phyloP scores from a whole-genome alignment of 2,329 filamentous ascomycete genomes.

The Trichoderma atrobrunneum region DNA sequence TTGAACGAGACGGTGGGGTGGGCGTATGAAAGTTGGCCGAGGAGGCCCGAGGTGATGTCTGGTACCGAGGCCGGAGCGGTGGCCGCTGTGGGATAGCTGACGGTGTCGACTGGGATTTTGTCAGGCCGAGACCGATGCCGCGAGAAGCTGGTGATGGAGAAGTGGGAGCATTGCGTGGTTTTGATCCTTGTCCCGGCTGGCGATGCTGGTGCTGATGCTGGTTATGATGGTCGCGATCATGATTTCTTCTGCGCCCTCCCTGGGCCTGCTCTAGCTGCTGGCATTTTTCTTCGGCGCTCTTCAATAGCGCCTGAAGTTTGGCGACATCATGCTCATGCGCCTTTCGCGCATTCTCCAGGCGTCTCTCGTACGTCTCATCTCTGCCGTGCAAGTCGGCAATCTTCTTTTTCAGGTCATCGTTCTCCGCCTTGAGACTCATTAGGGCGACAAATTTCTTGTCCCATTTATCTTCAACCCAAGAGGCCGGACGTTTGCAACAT shows the following conservation, averaged over 20 bases:
- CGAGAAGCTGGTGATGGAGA: conserved; percentile 20
- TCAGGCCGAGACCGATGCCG: conserved; percentile 22
- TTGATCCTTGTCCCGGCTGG: conserved; percentile 14
- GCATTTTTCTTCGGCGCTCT: conserved; percentile 35
- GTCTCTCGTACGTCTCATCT: conserved; percentile 40
- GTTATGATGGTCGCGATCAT: conserved; percentile 21
- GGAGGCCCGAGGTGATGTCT: conserved; percentile 15
- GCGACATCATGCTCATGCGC: conserved; percentile 34
- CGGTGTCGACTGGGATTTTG: conserved; percentile 28
- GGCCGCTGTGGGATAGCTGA: conserved; percentile 24
- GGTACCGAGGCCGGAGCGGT: not conserved
- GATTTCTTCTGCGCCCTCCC: conserved; percentile 24
- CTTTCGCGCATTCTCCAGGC: conserved; percentile 37
- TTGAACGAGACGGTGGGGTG: conserved; percentile 1
- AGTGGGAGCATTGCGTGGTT: conserved; percentile 21
- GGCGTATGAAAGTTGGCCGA: conserved; percentile 7
- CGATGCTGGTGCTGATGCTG: conserved; percentile 21
- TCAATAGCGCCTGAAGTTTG: conserved; percentile 35
- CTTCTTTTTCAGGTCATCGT: conserved; percentile 33
- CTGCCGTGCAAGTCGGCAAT: conserved; percentile 38
- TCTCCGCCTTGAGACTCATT: conserved; percentile 32
- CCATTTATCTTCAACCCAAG: conserved; percentile 37
- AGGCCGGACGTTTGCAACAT: conserved; percentile 43
- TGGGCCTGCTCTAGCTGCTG: conserved; percentile 31
- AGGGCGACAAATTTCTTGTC: conserved; percentile 35